Base-by-base conservation (phyloP, 129 eudicot species). In the Flaveria sonorensis region DNA sequence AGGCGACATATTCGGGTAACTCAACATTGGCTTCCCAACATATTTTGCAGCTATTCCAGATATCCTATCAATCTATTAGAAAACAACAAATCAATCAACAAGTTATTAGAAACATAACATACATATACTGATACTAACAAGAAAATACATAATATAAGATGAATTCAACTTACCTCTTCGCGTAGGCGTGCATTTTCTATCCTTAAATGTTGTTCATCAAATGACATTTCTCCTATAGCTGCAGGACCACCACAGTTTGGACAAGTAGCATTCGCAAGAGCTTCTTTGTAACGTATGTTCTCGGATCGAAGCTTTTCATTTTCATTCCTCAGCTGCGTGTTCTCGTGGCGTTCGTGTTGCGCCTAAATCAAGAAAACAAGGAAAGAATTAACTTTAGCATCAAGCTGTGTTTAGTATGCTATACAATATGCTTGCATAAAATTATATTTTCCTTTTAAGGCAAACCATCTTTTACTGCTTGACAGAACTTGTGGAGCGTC, bases 171-270 rank as follows among this genome's bases (percentile, higher is more conserved):
- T 78, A 91, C 99, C 97, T 95, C 99, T 81, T 95, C 99, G 70
- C 94, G 91, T 26, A 95, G 71, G 13, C 96, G 90, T 59, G 96
- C 90, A 70, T 95, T 95, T 68, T 95, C 99, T 20, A 95, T 85
- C 83, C 99, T 86, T 72, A 95, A 75, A 63, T 95, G 97, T 30
- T 95, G 99, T 76, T 95, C 99, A 65, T 95, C 99, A 43, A 91
- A 91, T 2, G 99, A 95, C 97, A 91, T 95, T 75, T 95, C 99
- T 24, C 99, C 99, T 11, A 95, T 79, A 55, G 96, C 86, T 60
- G 99, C 97, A 1, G 99, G 99, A 47, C 99, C 97, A 5, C 99
- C 99, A 47, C 99, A 95, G 80, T 86, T 91, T 14, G 99, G 99
- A 73, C 99, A 95, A 32, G 89, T 85, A 13, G 97, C 96, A 30